phyloP scores from a whole-genome alignment of 192 early-diverging fungal genomes.

The Backusella circina region DNA sequence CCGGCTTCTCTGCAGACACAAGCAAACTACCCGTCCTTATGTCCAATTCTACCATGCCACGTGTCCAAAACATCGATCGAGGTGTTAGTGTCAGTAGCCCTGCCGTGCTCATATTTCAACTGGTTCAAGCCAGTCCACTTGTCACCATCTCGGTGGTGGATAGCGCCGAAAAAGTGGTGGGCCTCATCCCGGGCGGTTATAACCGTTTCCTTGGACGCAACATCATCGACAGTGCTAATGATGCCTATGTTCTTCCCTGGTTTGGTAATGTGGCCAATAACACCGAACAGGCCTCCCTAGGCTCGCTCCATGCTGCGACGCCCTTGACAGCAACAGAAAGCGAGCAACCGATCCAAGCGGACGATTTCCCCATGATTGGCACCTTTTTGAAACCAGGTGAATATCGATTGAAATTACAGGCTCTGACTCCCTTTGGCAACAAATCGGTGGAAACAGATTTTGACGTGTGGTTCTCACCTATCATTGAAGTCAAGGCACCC shows the following conservation, averaged over 20 bases:
- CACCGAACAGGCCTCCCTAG: slow-evolving; percentile 2
- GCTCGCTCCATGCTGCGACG: neutral
- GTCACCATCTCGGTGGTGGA: slow-evolving; percentile 11
- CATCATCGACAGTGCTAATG: neutral
- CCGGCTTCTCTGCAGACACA: slow-evolving; percentile 15
- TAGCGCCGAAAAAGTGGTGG: neutral
- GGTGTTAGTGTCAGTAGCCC: neutral
- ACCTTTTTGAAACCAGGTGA: neutral
- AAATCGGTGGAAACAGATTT: neutral
- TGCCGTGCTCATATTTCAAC: neutral
- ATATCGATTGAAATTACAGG: neutral
- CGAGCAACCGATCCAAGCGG: neutral
- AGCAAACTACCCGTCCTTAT: slow-evolving; percentile 14
- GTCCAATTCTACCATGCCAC: slow-evolving; percentile 11
- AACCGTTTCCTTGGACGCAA: slow-evolving; percentile 12
- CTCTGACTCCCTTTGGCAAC: neutral
- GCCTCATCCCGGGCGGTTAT: slow-evolving; percentile 16
- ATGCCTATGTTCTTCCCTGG: slow-evolving; percentile 17
- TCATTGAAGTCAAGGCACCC: neutral
- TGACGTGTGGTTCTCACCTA: neutral
- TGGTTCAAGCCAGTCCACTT: slow-evolving; percentile 3
- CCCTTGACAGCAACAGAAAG: neutral
- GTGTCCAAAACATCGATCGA: neutral
- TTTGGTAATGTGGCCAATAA: slow-evolving; percentile 12
- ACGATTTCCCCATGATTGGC: neutral